Conservation (phyloP, 768 basidiomycete genomes). For the Pleurotus djamor region DNA sequence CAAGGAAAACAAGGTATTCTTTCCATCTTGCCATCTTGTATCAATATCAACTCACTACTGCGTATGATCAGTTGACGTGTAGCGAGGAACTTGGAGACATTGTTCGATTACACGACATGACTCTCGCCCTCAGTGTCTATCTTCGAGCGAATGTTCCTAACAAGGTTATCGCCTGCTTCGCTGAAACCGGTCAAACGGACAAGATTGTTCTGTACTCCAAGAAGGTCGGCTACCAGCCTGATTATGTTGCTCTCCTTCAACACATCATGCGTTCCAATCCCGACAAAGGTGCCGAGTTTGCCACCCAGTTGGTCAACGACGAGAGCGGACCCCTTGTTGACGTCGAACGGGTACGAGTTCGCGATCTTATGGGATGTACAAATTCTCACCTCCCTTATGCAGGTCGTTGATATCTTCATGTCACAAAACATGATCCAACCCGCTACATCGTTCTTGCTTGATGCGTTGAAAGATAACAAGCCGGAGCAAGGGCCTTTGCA, state of each 20-base stretch:
- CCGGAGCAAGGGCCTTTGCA: constrained; percentile 96
- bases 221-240: constrained; percentile 93
- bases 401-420: constrained; percentile 99
- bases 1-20: constrained; percentile 93
- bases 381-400: neutral
- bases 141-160: constrained; percentile 97
- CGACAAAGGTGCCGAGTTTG: constrained; percentile 98
- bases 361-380: constrained; percentile 1
- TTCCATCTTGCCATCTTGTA: neutral
- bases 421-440: constrained; percentile 99
- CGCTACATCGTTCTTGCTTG: constrained; percentile 95
- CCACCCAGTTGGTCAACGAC: constrained; percentile 91
- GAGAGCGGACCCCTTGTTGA: constrained; percentile 92
- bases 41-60: neutral
- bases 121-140: constrained; percentile 95
- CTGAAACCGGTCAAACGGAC: constrained; percentile 97
- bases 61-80: constrained; percentile 78
- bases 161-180: constrained; percentile 99
- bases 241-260: constrained; percentile 89
- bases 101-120: constrained; percentile 94
- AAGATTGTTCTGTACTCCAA: constrained; percentile 98
- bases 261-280: constrained; percentile 96
- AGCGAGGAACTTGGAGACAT: constrained; percentile 98
- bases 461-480: constrained; percentile 97
- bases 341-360: constrained; percentile 67